Conservation (phyloP, 192 early-diverging fungal species). For the Thamnidium elegans region DNA sequence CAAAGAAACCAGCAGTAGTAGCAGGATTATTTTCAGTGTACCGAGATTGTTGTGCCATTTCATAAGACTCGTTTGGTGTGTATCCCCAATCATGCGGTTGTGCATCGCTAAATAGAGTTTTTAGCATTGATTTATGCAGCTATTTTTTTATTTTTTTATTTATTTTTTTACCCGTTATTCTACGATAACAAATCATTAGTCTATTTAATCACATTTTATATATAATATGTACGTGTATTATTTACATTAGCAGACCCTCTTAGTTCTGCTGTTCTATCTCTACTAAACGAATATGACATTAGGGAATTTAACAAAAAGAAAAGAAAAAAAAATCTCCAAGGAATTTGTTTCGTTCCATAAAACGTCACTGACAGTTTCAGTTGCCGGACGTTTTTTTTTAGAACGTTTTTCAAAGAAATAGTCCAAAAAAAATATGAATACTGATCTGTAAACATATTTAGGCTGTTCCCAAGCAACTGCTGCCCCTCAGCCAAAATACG, state of each 20-base stretch:
- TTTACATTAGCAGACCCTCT: background rate
- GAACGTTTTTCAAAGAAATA: too few species aligned
- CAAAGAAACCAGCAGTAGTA: conserved; percentile 22
- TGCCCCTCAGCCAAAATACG: too few species aligned
- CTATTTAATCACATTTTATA: too few species aligned
- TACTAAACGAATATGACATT: conserved; percentile 29
- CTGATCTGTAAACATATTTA: too few species aligned
- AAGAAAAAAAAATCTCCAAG: too few species aligned
- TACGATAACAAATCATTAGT: background rate
- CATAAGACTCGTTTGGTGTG: conserved; percentile 11
- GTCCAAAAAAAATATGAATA: too few species aligned
- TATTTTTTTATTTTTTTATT: background rate
- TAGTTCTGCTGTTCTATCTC: conserved; percentile 29
- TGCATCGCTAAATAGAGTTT: background rate
- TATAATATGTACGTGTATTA: background rate
- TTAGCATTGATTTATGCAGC: background rate
- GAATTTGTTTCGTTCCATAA: too few species aligned
- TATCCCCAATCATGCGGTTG: background rate
- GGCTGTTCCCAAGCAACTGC: too few species aligned
- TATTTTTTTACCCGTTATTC: background rate
- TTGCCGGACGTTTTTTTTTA: too few species aligned
- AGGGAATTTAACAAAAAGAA: background rate
- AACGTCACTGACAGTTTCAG: too few species aligned
- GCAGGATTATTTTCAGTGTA: background rate
- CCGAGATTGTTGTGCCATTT: conserved; percentile 7